Percentiles rank a stretch among this genome's conserved stretches.
Evolutionary conservation across 768 basidiomycete genomes (phyloP).

Genomic region (Leccinum uliginosum): DNA sequence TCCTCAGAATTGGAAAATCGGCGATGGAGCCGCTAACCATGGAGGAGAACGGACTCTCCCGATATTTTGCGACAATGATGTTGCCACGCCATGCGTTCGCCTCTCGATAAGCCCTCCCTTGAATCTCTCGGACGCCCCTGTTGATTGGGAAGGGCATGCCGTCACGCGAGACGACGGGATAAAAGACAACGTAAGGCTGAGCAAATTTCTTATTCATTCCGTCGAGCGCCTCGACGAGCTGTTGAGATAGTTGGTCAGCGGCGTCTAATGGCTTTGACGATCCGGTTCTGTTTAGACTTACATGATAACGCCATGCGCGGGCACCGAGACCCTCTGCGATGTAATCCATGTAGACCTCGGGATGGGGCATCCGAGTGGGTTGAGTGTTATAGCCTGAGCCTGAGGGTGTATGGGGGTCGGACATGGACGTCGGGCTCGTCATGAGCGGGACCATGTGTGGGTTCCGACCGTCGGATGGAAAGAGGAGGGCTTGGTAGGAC

Average conservation of each 20-base stretch:
- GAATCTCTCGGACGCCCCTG: constrained; percentile 70
- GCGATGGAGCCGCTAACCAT: constrained; percentile 79
- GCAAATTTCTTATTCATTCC: constrained; percentile 77
- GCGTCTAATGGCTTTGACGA: constrained; percentile 13
- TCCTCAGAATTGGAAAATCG: constrained; percentile 78
- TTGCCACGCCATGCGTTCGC: constrained; percentile 75
- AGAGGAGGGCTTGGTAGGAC: constrained; percentile 68
- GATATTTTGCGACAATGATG: constrained; percentile 70
- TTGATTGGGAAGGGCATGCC: constrained; percentile 81
- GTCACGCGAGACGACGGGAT: constrained; percentile 70
- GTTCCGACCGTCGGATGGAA: constrained; percentile 73
- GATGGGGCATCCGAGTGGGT: constrained; percentile 69
- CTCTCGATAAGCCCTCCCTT: constrained; percentile 58
- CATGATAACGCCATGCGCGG: constrained; percentile 71
- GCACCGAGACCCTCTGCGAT: constrained; percentile 69
- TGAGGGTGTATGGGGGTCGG: constrained; percentile 39
- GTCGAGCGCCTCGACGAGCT: constrained; percentile 74
- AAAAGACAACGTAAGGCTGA: constrained; percentile 79
- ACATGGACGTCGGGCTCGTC: constrained; percentile 56
- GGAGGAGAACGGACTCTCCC: constrained; percentile 39
- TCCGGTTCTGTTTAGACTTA: constrained; percentile 30
- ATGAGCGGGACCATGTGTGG: constrained; percentile 70
- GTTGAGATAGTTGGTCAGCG: constrained; percentile 11
- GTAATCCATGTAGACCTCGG: constrained; percentile 83
- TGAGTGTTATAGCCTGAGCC: constrained; percentile 33